Conservation (phyloP, 1,139 yeast genomes). For the Geotrichum klebahnii region DNA sequence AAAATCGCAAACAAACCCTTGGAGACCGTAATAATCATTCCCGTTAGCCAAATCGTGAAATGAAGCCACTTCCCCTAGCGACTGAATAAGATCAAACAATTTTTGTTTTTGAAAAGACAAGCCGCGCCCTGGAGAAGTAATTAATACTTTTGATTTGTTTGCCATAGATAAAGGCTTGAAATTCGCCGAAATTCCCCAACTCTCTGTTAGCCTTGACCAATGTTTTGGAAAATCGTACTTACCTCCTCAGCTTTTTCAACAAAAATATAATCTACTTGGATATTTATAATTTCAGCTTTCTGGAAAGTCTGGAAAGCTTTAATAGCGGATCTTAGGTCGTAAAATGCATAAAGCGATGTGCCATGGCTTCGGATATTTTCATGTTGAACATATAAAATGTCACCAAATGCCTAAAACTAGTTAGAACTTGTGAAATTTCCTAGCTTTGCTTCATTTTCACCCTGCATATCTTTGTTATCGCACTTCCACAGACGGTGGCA, state of each 20-base stretch:
- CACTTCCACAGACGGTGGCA: not conserved
- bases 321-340: conserved; percentile 15
- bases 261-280: conserved; percentile 8
- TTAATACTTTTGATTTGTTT: conserved; percentile 9
- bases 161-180: conserved; percentile 14
- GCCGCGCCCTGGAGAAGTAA: conserved; percentile 8
- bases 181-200: no score
- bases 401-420: conserved; percentile 18
- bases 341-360: conserved; percentile 16
- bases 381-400: conserved; percentile 4
- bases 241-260: conserved; percentile 14
- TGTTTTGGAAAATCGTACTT: not conserved
- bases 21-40: conserved; percentile 1
- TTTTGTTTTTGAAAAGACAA: not conserved
- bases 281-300: conserved; percentile 5
- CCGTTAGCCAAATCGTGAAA: conserved; percentile 6
- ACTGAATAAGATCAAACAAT: conserved; percentile 10
- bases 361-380: conserved; percentile 5
- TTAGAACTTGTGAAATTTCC: not conserved
- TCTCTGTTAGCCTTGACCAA: no score
- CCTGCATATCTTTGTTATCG: conserved; percentile 15
- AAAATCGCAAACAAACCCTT: conserved; percentile 36
- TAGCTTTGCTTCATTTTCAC: conserved; percentile 1
- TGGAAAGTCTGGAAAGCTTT: conserved; percentile 12
- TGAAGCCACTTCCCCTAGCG: conserved; percentile 10